Conservation (phyloP, 495 filamentous ascomycete species). For the Aspergillus leporis region DNA sequence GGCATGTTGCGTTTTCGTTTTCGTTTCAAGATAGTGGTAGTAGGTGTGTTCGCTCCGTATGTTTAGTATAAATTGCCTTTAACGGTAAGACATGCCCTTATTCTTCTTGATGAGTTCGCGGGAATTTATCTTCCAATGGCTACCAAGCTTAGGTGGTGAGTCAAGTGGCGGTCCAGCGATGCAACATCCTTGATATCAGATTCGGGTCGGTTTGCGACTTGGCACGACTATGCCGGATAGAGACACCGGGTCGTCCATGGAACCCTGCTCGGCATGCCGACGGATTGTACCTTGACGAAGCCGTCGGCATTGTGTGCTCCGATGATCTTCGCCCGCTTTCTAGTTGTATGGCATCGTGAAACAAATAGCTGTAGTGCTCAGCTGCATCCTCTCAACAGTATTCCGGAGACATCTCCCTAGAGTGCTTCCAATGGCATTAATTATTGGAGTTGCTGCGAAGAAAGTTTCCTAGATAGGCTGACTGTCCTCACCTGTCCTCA, state of each 20-base stretch:
- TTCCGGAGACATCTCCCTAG: neutral
- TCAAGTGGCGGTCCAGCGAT: slow-evolving; percentile 3
- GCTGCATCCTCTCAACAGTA: neutral
- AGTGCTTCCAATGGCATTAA: neutral
- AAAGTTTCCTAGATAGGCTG: neutral
- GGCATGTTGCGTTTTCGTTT: neutral
- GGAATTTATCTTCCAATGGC: neutral
- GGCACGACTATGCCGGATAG: slow-evolving; percentile 18
- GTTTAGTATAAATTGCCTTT: neutral
- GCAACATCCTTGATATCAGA: slow-evolving; percentile 1
- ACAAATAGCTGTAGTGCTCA: neutral
- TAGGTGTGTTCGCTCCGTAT: neutral
- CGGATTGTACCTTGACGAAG: neutral
- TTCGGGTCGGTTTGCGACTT: slow-evolving; percentile 2
- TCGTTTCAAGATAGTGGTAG: neutral
- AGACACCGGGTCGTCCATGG: slow-evolving; percentile 13
- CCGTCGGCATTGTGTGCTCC: slow-evolving; percentile 20
- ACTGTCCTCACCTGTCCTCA: neutral
- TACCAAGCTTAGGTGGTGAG: neutral
- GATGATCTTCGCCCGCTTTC: neutral
- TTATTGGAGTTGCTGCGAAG: neutral
- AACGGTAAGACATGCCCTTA: neutral
- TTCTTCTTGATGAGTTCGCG: neutral
- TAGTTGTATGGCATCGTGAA: slow-evolving; percentile 1
- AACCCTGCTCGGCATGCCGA: slow-evolving; percentile 23